Conservation (phyloP, 352 stramenopile species). For the Phytophthora litchii region DNA sequence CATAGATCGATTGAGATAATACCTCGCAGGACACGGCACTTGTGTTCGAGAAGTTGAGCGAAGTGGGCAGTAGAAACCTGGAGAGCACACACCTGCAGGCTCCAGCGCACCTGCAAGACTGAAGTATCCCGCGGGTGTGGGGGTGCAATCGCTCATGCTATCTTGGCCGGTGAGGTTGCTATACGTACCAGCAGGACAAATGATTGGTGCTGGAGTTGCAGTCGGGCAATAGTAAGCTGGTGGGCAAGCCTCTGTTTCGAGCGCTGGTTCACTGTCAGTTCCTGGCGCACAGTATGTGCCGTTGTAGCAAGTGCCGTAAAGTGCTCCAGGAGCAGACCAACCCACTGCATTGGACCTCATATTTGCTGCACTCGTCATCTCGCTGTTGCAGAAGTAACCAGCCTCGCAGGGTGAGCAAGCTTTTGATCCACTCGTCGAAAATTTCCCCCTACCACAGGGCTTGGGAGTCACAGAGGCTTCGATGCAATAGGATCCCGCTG, state of each 20-base stretch:
- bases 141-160: constrained; percentile 69
- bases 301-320: constrained; percentile 87
- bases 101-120: constrained; percentile 66
- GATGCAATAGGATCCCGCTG: constrained; percentile 84
- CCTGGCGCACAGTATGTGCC: constrained; percentile 84
- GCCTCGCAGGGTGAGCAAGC: constrained; percentile 63
- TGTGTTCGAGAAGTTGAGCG: constrained; percentile 73
- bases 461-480: constrained; percentile 60
- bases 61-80: constrained; percentile 88
- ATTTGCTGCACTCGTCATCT: constrained; percentile 63
- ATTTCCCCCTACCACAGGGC: constrained; percentile 77
- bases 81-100: constrained; percentile 61
- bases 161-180: constrained; percentile 86
- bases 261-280: constrained; percentile 68
- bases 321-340: constrained; percentile 60
- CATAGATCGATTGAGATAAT: constrained; percentile 72
- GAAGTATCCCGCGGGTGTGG: constrained; percentile 72
- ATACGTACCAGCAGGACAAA: constrained; percentile 87
- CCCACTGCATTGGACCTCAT: constrained; percentile 64
- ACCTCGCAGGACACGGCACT: constrained; percentile 76
- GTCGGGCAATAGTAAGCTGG: constrained; percentile 81
- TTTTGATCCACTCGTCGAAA: constrained; percentile 59
- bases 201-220: constrained; percentile 62
- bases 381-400: constrained; percentile 81
- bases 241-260: constrained; percentile 79